These are phyloP conservation scores for Aspergillus baeticus DNA, from an alignment of 495 filamentous ascomycete species.

Conservation along the genomic window DNA sequence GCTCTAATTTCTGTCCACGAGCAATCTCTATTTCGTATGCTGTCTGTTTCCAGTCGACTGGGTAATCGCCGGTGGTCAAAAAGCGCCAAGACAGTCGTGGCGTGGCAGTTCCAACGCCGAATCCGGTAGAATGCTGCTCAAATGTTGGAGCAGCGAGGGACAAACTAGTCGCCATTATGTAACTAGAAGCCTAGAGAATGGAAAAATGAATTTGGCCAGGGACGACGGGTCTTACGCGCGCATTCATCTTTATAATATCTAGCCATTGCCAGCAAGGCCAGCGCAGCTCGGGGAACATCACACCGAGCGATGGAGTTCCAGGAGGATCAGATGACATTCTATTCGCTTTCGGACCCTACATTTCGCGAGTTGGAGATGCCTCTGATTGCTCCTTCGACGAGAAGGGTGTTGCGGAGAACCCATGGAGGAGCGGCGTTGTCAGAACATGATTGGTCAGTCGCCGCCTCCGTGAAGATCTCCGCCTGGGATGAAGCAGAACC, in stretches of 20 bases:
- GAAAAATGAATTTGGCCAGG: not conserved
- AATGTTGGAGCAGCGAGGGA: conserved; percentile 15
- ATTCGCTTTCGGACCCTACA: too few species aligned
- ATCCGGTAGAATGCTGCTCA: conserved; percentile 35
- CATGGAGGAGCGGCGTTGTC: not conserved
- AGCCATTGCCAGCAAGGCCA: not conserved
- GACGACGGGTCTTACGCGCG: too few species aligned
- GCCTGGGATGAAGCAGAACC: not conserved
- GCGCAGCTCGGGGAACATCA: not conserved
- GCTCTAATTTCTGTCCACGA: not conserved
- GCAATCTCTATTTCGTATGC: conserved; percentile 37
- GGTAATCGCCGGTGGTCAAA: conserved; percentile 24
- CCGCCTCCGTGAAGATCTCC: conserved; percentile 4
- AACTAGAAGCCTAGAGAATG: not conserved
- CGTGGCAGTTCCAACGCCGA: conserved; percentile 24
- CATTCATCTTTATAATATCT: not conserved
- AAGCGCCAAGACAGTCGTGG: conserved; percentile 40
- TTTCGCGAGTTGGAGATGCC: too few species aligned
- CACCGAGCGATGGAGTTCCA: not conserved
- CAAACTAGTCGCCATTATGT: not conserved
- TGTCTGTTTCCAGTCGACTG: conserved; percentile 31
- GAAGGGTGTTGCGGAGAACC: not conserved
- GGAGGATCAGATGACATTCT: not conserved
- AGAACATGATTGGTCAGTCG: conserved; percentile 9
- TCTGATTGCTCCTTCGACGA: too few species aligned